Percentiles rank a stretch among this genome's conserved stretches.
Evolutionary conservation across 768 basidiomycete species (phyloP).

Genomic region (Auricularia heimuer): DNA sequence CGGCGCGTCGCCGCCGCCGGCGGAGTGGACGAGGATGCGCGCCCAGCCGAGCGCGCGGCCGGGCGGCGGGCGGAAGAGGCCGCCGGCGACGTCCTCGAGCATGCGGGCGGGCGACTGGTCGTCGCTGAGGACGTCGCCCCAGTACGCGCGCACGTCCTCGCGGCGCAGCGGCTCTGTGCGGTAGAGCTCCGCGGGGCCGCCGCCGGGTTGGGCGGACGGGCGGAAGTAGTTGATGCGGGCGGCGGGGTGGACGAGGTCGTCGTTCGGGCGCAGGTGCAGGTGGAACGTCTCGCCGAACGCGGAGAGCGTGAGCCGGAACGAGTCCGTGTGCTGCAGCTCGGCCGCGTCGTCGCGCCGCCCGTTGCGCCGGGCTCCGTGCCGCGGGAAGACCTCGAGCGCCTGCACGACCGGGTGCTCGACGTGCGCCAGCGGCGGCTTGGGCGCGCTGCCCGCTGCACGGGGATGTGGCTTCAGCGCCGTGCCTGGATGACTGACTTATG

Average conservation of each 20-base stretch:
- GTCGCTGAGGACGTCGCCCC: slow-evolving; percentile 64
- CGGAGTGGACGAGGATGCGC: slow-evolving; percentile 61
- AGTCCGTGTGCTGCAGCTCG: slow-evolving; percentile 55
- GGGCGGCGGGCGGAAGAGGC: slow-evolving; percentile 29
- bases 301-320: slow-evolving; percentile 57
- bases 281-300: slow-evolving; percentile 58
- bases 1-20: slow-evolving; percentile 38
- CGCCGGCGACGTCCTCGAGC: slow-evolving; percentile 54
- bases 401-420: slow-evolving; percentile 40
- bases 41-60: slow-evolving; percentile 58
- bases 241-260: slow-evolving; percentile 67
- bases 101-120: slow-evolving; percentile 42
- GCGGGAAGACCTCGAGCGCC: slow-evolving; percentile 49
- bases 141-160: slow-evolving; percentile 56
- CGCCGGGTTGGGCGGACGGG: slow-evolving; percentile 23
- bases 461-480: no score
- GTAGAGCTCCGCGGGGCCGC: slow-evolving; percentile 40
- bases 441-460: slow-evolving; percentile 36
- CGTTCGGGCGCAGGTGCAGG: slow-evolving; percentile 69
- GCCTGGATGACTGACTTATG: no score
- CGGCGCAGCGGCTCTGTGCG: slow-evolving; percentile 53
- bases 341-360: slow-evolving; percentile 26
- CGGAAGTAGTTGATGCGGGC: slow-evolving; percentile 61
- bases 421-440: slow-evolving; percentile 38
- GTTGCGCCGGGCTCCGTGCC: slow-evolving; percentile 20